phyloP scores from a whole-genome alignment of 2,329 filamentous ascomycete species.

The Epichloe sp. region DNA sequence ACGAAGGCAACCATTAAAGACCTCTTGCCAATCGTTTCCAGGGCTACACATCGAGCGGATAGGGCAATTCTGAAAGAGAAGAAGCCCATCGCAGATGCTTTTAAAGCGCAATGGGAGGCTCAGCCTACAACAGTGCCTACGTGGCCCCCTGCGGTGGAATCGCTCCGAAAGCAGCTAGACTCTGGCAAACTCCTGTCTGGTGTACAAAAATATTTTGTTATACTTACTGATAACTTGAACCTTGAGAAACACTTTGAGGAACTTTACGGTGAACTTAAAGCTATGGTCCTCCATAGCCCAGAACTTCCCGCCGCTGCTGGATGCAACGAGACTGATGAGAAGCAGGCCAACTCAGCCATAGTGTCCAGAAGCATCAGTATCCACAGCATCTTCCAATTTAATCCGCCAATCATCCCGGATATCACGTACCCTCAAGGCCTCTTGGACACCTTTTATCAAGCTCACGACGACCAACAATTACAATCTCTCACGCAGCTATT shows the following conservation, averaged over 20 bases:
- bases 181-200: neutral
- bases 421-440: neutral
- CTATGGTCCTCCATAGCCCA: neutral
- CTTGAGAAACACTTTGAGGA: neutral
- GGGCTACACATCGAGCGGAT: accelerated
- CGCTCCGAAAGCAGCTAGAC: neutral
- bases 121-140: neutral
- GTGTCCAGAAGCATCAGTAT: neutral
- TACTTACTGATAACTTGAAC: neutral
- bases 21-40: neutral
- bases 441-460: neutral
- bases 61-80: neutral
- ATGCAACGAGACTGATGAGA: neutral
- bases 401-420: neutral
- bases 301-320: neutral
- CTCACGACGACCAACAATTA: neutral
- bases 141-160: neutral
- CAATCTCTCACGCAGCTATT: neutral
- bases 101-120: neutral
- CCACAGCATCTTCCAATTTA: neutral
- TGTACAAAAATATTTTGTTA: neutral
- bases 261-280: neutral
- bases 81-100: neutral
- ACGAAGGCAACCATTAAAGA: neutral
- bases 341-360: neutral